Evolutionary conservation across 1,139 yeast genomes (phyloP), one percentile per base, ranked within the genome.

Genomic region (Chernovozyma aurita): DNA sequence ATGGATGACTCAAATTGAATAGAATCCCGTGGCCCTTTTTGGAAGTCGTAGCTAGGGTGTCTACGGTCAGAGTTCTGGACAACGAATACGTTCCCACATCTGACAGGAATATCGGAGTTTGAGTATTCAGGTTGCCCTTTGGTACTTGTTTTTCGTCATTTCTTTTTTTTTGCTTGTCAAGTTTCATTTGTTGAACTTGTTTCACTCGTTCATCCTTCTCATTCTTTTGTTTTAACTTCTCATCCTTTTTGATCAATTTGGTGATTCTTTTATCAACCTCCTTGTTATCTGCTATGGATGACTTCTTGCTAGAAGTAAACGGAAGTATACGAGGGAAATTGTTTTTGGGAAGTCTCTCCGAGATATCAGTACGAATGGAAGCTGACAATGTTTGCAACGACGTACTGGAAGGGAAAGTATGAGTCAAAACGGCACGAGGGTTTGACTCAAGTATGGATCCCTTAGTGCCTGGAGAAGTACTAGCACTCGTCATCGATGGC

Each of bases 181-280:
- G 39, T 43, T 41, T 44, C 30, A 46, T 45, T 28, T 39, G 43
- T 18, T 37, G 41, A 14, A 37, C 41, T 8, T 34, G 34, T 31
- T 38, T 38, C 33, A 41, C 22, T 37, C 47, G 53, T 32, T 57
- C 61, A 27, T 52, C 58, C 34, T 46, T 49, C 24, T 50, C 56
- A 12, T 45, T 47, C 36, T 52, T 51, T 20, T 41, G 39, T 38
- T 57, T 59, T 28, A 48, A 18, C 36, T 55, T 57, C 36, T 58
- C 67, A 25, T 59, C 67, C 31, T 52, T 52, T 38, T 53, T 62
- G 34, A 60, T 58, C 42, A 56, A 43, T 35, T 53, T 56, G 24
- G 60, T 52, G 32, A 61, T 55, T 22, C 59, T 45, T 39, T 53
- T 57, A 40, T 63, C 69, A n/a, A 61, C 39, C 30, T 61, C 65